phyloP scores from a whole-genome alignment of 495 filamentous ascomycete genomes.

The Xylaria venustula region DNA sequence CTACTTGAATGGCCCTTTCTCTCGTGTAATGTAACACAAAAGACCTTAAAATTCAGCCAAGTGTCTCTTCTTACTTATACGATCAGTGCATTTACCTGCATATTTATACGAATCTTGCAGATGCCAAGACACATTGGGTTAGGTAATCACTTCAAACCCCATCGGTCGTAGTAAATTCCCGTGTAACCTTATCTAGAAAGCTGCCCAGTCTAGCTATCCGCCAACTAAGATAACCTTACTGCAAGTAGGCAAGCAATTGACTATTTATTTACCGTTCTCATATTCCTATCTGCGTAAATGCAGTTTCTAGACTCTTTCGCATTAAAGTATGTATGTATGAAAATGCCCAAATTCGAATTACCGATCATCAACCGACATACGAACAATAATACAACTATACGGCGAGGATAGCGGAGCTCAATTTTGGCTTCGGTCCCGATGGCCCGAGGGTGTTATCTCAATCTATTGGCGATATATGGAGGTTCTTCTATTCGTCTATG shows the following conservation, averaged over 20 bases:
- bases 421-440: too few relatives aligned
- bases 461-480: background rate
- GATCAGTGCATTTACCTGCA: slow-evolving; percentile 1
- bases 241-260: too few relatives aligned
- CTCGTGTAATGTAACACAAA: background rate
- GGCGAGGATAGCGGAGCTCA: too few relatives aligned
- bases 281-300: too few relatives aligned
- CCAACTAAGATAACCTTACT: too few relatives aligned
- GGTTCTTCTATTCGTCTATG: background rate
- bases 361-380: background rate
- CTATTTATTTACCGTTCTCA: too few relatives aligned
- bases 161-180: background rate
- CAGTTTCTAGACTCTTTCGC: too few relatives aligned
- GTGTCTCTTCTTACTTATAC: background rate
- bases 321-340: background rate
- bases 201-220: background rate
- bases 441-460: too few relatives aligned
- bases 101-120: background rate
- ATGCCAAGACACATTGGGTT: background rate
- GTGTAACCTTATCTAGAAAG: background rate
- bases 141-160: background rate
- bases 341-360: background rate
- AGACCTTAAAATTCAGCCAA: background rate
- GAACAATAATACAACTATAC: background rate
- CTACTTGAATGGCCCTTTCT: background rate